These are phyloP conservation scores for Neofusicoccum kwambonambiense DNA, from an alignment of 2,329 filamentous ascomycete genomes.

Conservation along the genomic window DNA sequence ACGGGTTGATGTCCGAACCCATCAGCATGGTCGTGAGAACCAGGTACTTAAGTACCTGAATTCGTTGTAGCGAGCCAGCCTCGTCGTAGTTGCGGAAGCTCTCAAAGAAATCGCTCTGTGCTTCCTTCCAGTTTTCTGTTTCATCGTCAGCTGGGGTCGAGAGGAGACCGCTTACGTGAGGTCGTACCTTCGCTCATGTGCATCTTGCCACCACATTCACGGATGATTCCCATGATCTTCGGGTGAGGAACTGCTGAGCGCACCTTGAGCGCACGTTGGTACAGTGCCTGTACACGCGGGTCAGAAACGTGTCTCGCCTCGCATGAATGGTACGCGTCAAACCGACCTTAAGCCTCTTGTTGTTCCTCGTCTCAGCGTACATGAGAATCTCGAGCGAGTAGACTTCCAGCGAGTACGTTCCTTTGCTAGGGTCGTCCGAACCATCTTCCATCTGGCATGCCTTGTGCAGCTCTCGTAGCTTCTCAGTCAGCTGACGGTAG, in stretches of 20 bases:
- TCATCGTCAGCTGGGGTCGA: conserved; percentile 22
- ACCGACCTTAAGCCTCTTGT: conserved; percentile 83
- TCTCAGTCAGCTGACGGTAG: conserved; percentile 75
- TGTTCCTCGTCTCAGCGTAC: conserved; percentile 95
- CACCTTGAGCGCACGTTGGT: conserved; percentile 86
- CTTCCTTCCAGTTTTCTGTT: conserved; percentile 92
- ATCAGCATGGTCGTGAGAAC: conserved; percentile 97
- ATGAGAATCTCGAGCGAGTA: conserved; percentile 98
- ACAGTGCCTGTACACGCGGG: conserved; percentile 58
- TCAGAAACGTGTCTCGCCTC: conserved; percentile 1
- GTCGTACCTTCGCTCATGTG: conserved; percentile 83
- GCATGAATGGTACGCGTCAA: background rate
- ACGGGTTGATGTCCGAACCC: conserved; percentile 97
- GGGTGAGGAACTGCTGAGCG: conserved; percentile 97
- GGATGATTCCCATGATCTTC: conserved; percentile 98
- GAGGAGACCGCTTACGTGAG: conserved; percentile 22
- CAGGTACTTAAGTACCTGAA: conserved; percentile 96
- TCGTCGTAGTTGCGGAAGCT: conserved; percentile 99
- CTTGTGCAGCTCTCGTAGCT: conserved; percentile 83
- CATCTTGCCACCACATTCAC: conserved; percentile 99
- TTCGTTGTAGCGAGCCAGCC: conserved; percentile 90
- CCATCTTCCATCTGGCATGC: conserved; percentile 87
- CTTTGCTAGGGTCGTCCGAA: conserved; percentile 87
- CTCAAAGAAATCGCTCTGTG: conserved; percentile 97
- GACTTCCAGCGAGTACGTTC: conserved; percentile 91